Percentiles rank a stretch among this genome's conserved stretches.
phyloP scores from a whole-genome alignment of 225 moss, liverwort and hornwort genomes.

The Polytrichum formosum region DNA sequence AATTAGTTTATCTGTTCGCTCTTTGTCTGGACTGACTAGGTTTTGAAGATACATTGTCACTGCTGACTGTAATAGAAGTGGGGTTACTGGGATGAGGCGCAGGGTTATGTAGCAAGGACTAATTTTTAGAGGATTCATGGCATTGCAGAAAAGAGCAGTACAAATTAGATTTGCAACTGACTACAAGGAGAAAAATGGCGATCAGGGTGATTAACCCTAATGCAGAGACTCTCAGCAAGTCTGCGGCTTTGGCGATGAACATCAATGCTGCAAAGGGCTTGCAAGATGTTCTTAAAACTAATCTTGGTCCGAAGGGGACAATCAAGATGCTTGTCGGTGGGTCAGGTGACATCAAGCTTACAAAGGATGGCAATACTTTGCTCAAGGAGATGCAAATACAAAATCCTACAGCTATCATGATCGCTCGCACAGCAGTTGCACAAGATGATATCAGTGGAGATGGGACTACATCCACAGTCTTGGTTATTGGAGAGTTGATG shows the following conservation, averaged over 20 bases:
- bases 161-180: too few relatives aligned
- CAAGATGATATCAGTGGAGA: constrained; percentile 99
- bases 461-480: constrained; percentile 91
- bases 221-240: constrained; percentile 93
- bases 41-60: too few relatives aligned
- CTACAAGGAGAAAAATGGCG: constrained; percentile 45
- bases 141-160: too few relatives aligned
- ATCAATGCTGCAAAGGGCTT: constrained; percentile 94
- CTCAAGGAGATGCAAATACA: constrained; percentile 99
- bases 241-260: constrained; percentile 91
- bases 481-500: constrained; percentile 93
- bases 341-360: constrained; percentile 96
- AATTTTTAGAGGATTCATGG: too few relatives aligned
- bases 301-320: constrained; percentile 94
- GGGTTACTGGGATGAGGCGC: too few relatives aligned
- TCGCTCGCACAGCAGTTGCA: constrained; percentile 93
- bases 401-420: constrained; percentile 99
- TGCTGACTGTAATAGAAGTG: too few relatives aligned
- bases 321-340: constrained; percentile 99
- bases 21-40: too few relatives aligned
- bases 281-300: constrained; percentile 93
- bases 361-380: constrained; percentile 95
- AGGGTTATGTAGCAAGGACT: too few relatives aligned
- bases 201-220: constrained; percentile 83
- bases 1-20: too few relatives aligned